A percentile compares a stretch with the other conserved stretches of the same genome.
Evolutionary conservation across 2,329 filamentous ascomycete genomes (phyloP).

Genomic region (Ustulina deusta): DNA sequence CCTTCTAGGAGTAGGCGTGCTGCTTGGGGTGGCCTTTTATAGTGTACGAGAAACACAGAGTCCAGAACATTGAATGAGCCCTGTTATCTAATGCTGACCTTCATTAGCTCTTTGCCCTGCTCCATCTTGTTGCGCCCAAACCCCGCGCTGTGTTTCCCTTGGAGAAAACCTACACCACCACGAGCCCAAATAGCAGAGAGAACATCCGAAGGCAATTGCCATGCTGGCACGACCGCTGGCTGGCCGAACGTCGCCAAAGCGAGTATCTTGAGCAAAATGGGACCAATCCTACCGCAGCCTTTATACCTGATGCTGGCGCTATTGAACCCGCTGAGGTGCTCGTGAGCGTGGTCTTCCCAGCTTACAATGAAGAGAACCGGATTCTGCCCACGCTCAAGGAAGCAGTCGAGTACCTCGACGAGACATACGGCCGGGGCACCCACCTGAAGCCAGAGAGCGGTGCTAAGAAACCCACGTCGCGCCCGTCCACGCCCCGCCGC

Average conservation of each 20-base stretch:
- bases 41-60: conserved; percentile 51
- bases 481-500: conserved; percentile 50
- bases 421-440: conserved; percentile 72
- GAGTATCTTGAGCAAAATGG: conserved; percentile 53
- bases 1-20: conserved; percentile 52
- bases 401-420: conserved; percentile 86
- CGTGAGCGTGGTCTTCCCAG: conserved; percentile 92
- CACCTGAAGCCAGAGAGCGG: conserved; percentile 41
- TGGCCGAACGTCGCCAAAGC: conserved; percentile 68
- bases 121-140: conserved; percentile 82
- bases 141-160: conserved; percentile 79
- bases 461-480: conserved; percentile 49
- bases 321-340: conserved; percentile 84
- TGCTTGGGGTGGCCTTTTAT: conserved; percentile 53
- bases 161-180: conserved; percentile 88
- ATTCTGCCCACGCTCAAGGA: conserved; percentile 89
- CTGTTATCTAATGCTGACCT: conserved; percentile 28
- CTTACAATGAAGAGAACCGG: conserved; percentile 92
- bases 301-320: conserved; percentile 62
- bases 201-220: conserved; percentile 69
- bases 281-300: conserved; percentile 54
- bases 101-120: conserved; percentile 71
- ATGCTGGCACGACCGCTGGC: conserved; percentile 88
- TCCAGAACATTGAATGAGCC: conserved; percentile 1
- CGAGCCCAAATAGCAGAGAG: conserved; percentile 72